Evolutionary conservation across 139 green algal species (phyloP).

Genomic region (Volvox reticuliferus): DNA sequence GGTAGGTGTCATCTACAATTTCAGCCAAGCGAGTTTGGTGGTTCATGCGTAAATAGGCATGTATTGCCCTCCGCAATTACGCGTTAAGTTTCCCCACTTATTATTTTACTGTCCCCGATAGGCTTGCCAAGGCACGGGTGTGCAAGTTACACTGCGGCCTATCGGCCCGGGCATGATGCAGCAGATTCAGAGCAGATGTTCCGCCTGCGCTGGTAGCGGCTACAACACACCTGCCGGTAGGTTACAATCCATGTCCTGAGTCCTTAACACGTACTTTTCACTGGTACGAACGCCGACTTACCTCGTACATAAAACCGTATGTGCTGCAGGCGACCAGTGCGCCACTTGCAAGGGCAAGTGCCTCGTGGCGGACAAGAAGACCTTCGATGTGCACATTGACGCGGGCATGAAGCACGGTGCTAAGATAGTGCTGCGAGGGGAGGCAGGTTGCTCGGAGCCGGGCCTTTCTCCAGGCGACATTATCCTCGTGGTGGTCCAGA

Average conservation of each 20-base stretch:
- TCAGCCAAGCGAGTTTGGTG: no score
- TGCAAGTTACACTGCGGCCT: constrained; percentile 92
- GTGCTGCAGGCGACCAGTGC: constrained; percentile 82
- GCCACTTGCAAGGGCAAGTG: constrained; percentile 81
- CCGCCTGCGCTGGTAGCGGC: constrained; percentile 85
- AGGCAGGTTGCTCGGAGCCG: constrained; percentile 91
- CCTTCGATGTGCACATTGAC: constrained; percentile 98
- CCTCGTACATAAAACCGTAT: not conserved
- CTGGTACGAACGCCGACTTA: no score
- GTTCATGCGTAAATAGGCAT: no score
- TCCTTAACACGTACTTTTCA: no score
- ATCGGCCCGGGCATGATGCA: constrained; percentile 99
- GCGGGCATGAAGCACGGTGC: constrained; percentile 87
- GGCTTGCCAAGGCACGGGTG: constrained; percentile 90
- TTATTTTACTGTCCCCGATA: constrained; percentile 8
- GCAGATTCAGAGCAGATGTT: constrained; percentile 97
- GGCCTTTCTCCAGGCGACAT: constrained; percentile 89
- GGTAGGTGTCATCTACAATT: no score
- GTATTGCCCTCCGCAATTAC: no score
- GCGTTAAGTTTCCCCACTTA: no score
- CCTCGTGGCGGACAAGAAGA: constrained; percentile 91
- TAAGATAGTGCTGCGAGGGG: constrained; percentile 94
- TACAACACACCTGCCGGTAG: constrained; percentile 68
- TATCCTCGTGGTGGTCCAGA: constrained; percentile 95
- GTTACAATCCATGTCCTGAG: not conserved